Evolutionary conservation across 169 alveolate species (phyloP).

Genomic region (Perkinsus marinus): DNA sequence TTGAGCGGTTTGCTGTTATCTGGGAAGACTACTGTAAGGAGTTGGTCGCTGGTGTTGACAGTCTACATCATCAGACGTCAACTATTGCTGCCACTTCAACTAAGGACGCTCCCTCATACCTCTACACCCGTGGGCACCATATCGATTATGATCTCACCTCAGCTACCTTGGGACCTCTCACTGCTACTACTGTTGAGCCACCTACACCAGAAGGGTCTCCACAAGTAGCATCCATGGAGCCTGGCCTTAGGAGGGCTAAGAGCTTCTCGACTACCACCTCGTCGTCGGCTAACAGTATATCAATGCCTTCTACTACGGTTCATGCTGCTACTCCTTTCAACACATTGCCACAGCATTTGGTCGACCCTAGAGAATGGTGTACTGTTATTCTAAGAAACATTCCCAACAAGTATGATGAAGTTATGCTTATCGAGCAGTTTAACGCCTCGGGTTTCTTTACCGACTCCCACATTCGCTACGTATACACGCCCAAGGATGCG

Average conservation of each 20-base stretch:
- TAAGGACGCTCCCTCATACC: not conserved
- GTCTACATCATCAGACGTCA: not conserved
- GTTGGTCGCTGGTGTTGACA: not conserved
- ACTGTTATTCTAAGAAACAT: not conserved
- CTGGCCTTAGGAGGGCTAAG: not conserved
- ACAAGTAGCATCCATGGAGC: not conserved
- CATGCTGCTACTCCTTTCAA: not conserved
- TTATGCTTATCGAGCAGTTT: not conserved
- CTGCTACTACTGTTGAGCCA: not conserved
- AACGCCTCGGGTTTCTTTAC: not conserved
- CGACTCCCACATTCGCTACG: not conserved
- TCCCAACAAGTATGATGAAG: not conserved
- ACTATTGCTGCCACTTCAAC: not conserved
- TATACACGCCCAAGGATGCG: not conserved
- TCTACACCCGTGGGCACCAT: not conserved
- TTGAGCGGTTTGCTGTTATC: not conserved
- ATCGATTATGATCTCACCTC: not conserved
- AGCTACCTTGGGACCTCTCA: not conserved
- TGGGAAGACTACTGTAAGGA: not conserved
- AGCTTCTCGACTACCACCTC: not conserved
- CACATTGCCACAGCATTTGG: not conserved
- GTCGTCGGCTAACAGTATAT: not conserved
- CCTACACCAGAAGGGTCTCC: not conserved
- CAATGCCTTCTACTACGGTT: not conserved
- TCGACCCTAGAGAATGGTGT: not conserved